A percentile compares a stretch with the other conserved stretches of the same genome.
Evolutionary conservation across 768 basidiomycete species (phyloP).

Genomic region (Gymnopilus junonius): DNA sequence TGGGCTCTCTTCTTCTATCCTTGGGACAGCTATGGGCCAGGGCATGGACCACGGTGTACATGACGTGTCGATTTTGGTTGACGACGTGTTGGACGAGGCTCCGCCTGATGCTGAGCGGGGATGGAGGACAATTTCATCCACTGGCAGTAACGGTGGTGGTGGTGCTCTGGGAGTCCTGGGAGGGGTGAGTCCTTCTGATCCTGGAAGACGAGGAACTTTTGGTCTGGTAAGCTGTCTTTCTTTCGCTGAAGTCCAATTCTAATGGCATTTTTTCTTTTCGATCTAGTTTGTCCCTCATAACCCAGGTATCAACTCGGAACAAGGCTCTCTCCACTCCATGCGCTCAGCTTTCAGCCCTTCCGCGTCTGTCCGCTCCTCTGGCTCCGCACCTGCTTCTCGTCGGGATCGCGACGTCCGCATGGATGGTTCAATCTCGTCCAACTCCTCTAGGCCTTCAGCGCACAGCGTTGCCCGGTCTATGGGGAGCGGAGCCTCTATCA

Average conservation of each 20-base stretch:
- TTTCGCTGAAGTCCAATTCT: neutral
- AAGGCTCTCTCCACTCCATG: slow-evolving; percentile 69
- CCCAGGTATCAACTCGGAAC: slow-evolving; percentile 55
- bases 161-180: slow-evolving; percentile 2
- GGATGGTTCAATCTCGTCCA: slow-evolving; percentile 51
- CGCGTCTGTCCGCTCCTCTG: slow-evolving; percentile 46
- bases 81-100: slow-evolving; percentile 68
- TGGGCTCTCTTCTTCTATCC: neutral
- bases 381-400: slow-evolving; percentile 56
- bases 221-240: slow-evolving; percentile 54
- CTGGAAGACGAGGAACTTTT: slow-evolving; percentile 58
- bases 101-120: slow-evolving; percentile 65
- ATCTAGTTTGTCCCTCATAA: slow-evolving; percentile 44
- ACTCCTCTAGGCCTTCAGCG: slow-evolving; percentile 57
- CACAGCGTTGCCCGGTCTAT: slow-evolving; percentile 36
- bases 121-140: slow-evolving; percentile 61
- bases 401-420: slow-evolving; percentile 31
- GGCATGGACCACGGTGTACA: slow-evolving; percentile 15
- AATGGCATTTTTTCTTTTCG: slow-evolving; percentile 7
- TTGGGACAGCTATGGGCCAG: slow-evolving; percentile 3
- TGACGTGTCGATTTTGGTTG: slow-evolving; percentile 40
- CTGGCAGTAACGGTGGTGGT: slow-evolving; percentile 4
- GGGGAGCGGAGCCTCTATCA: slow-evolving; percentile 27
- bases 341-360: slow-evolving; percentile 56
- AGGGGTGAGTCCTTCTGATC: slow-evolving; percentile 24